phyloP scores from a whole-genome alignment of 2,329 filamentous ascomycete species.

The Phoma sp. region DNA sequence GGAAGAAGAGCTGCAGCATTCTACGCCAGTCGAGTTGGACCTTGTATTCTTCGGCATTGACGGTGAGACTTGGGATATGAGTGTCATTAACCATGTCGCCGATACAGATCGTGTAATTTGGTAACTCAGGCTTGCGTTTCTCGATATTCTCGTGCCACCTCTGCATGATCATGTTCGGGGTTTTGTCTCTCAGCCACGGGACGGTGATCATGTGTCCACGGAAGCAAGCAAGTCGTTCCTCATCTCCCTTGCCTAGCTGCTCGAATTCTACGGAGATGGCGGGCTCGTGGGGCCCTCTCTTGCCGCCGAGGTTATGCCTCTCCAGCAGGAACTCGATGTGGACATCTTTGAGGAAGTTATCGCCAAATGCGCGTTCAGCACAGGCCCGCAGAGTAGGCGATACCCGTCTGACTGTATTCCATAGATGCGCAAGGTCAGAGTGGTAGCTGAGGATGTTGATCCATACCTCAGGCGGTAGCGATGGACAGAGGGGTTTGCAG shows the following conservation, averaged over 20 bases:
- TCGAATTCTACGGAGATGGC: conserved; percentile 32
- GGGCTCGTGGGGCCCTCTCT: conserved; percentile 27
- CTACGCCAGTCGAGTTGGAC: conserved; percentile 37
- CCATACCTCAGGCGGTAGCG: conserved; percentile 45
- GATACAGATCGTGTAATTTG: conserved; percentile 41
- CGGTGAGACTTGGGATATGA: conserved; percentile 29
- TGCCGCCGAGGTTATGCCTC: conserved; percentile 43
- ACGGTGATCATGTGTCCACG: conserved; percentile 11
- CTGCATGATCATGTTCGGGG: conserved; percentile 19
- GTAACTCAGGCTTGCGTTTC: conserved; percentile 34
- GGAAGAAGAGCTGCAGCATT: conserved; percentile 40
- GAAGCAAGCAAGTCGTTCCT: conserved; percentile 24
- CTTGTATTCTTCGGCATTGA: conserved; percentile 27
- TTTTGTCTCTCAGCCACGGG: neutral
- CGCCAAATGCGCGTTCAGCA: conserved; percentile 38
- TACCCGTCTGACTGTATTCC: conserved; percentile 38
- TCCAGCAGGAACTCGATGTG: conserved; percentile 40
- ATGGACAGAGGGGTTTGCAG: conserved; percentile 24
- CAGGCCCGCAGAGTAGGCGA: conserved; percentile 37
- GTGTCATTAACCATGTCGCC: conserved; percentile 43
- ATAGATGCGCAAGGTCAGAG: conserved; percentile 40
- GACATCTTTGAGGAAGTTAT: conserved; percentile 28
- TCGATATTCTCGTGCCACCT: conserved; percentile 39
- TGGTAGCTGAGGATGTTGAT: conserved; percentile 42
- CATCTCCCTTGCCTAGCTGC: conserved; percentile 20